Base-by-base conservation (phyloP, 1,284 basidiomycete species). In the Ustilago lituana region DNA sequence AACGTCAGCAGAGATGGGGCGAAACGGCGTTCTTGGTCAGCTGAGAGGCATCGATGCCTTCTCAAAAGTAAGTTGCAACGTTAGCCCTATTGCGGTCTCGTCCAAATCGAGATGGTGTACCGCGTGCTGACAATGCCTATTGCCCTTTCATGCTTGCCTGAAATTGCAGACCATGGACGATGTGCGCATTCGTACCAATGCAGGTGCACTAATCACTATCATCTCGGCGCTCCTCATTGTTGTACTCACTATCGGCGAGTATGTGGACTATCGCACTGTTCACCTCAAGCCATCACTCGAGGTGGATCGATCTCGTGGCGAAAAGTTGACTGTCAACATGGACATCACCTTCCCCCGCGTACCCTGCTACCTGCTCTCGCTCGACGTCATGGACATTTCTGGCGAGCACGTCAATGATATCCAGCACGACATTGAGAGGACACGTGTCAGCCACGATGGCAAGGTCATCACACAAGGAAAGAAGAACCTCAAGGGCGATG, bases 351-450 rank as follows among this genome's bases (percentile, higher is more conserved):
- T 98, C 84, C 95, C 96, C 0, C 87, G 93, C 71, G 94, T 99
- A 26, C 96, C 96, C 29, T 99, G 96, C 84, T 98, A 96, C 84
- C 54, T 81, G 19, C 59, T 81, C 23, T 74, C 71, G 45, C 52
- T 98, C 52, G 96, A 98, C 83, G 89, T 98, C 50, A 96, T 97
- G 91, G 96, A 99, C 82, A 96, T 98, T 65, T 93, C 91, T 56
- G 96, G 96, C 24, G 95, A 98, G 85, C 89, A 91, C 39, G 93
- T 96, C 81, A 87, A 90, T 62, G 78, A 82, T 36, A 73, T 82
- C 15, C 66, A 71, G 41, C 95, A 98, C 83, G 93, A 94, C 79
- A 87, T 98, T 61, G 79, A 90, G 58, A 96, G 98, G 82, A 89
- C 88, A 7, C 88, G 96, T 17, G 84, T 98, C 23, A 87, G 88